phyloP scores from a whole-genome alignment of 176 grass and related monocot genomes.

The Ensete ventricosum region DNA sequence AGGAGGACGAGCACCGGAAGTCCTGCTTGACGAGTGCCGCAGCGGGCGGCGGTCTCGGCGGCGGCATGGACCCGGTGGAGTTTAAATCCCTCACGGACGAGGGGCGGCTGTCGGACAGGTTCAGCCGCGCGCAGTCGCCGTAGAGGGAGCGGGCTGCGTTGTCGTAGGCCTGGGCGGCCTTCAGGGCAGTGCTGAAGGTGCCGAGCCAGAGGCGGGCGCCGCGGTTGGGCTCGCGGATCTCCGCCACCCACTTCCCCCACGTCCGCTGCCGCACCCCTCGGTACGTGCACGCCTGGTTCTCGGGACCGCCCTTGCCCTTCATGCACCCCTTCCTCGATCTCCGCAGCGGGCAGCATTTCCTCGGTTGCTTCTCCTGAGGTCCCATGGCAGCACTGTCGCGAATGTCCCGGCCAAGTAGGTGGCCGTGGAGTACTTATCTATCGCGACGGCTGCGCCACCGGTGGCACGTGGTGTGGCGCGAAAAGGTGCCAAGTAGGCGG shows the following conservation, averaged over 20 bases:
- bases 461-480: too few relatives aligned
- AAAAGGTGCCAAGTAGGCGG: not conserved
- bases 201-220: conserved; percentile 23
- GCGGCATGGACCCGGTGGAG: not conserved
- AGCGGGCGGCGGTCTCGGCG: not conserved
- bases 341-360: conserved; percentile 11
- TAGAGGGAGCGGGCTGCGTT: conserved; percentile 12
- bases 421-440: not conserved
- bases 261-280: conserved; percentile 22
- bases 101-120: not conserved
- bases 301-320: conserved; percentile 19
- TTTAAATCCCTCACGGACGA: too few relatives aligned
- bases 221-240: conserved; percentile 22
- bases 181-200: conserved; percentile 16
- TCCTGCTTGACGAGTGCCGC: not conserved
- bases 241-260: conserved; percentile 24
- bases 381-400: not conserved
- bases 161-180: conserved; percentile 11
- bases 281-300: conserved; percentile 18
- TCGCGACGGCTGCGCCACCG: not conserved
- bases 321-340: conserved; percentile 18
- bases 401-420: not conserved
- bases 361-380: not conserved
- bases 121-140: conserved; percentile 18
- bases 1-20: not conserved